These are phyloP conservation scores for Dichotomopilus funicola DNA, from an alignment of 2,329 filamentous ascomycete species.

Conservation along the genomic window DNA sequence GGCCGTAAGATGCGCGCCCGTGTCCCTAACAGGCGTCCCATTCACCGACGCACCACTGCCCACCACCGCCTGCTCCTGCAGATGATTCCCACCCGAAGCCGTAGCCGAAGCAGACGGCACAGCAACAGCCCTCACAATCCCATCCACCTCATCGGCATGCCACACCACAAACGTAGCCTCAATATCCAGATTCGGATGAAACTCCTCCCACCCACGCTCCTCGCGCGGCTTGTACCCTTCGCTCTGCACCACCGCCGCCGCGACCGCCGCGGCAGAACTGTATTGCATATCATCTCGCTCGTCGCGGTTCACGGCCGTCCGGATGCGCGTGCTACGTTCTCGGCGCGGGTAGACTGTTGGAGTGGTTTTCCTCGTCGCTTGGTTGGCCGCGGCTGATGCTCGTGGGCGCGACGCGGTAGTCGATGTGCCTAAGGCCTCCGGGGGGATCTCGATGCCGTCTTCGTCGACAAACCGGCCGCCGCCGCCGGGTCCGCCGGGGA, in stretches of 20 bases:
- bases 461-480: constrained; percentile 78
- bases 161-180: constrained; percentile 74
- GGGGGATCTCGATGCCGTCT: constrained; percentile 55
- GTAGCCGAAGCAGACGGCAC: too few species aligned
- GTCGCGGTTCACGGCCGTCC: constrained; percentile 45
- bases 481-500: constrained; percentile 79
- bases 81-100: too few species aligned
- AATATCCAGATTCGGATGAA: constrained; percentile 91
- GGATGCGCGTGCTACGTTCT: constrained; percentile 51
- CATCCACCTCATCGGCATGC: constrained; percentile 78
- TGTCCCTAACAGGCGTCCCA: constrained; percentile 33
- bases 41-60: too few species aligned
- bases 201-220: constrained; percentile 95
- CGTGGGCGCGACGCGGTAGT: constrained; percentile 48
- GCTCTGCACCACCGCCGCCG: constrained; percentile 79
- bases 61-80: too few species aligned
- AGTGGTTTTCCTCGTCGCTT: constrained; percentile 31
- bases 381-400: constrained; percentile 41
- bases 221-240: constrained; percentile 97
- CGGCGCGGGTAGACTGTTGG: constrained; percentile 45
- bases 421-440: constrained; percentile 42
- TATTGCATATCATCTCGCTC: constrained; percentile 61
- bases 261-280: constrained; percentile 81
- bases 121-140: constrained; percentile 47
- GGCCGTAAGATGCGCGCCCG: constrained; percentile 42